Evolutionary conservation across 306 rosid genomes (phyloP).

Genomic region (Vigna angularis): DNA sequence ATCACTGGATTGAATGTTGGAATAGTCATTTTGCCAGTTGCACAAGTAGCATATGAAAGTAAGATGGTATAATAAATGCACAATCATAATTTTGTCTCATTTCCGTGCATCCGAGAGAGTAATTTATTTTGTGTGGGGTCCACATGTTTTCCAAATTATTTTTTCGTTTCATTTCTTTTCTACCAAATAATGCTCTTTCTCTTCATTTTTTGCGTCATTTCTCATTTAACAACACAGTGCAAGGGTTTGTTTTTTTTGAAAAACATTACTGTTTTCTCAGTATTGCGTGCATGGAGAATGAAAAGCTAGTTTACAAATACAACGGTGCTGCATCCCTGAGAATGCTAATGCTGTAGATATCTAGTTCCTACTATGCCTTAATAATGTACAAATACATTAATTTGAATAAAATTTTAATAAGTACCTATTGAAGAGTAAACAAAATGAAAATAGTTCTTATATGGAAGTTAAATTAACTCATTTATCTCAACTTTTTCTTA

Average conservation of each 20-base stretch:
- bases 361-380: constrained; percentile 31
- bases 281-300: constrained; percentile 33
- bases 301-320: constrained; percentile 13
- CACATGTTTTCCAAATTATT: too few species aligned
- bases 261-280: constrained; percentile 7
- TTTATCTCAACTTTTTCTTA: not conserved
- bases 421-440: not conserved
- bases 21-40: too few species aligned
- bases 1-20: too few species aligned
- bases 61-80: too few species aligned
- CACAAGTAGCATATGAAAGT: too few species aligned
- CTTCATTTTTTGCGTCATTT: too few species aligned
- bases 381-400: not conserved
- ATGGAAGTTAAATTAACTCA: not conserved
- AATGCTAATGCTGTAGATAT: constrained; percentile 1
- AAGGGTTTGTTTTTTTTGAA: not conserved
- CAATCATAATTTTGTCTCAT: too few species aligned
- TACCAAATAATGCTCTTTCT: not conserved
- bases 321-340: constrained; percentile 3
- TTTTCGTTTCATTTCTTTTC: too few species aligned
- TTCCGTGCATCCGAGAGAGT: too few species aligned
- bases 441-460: not conserved
- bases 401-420: not conserved
- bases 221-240: too few species aligned
- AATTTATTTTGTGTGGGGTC: too few species aligned